Evolutionary conservation across 805 yeast species (phyloP).

Genomic region (Suhomyces kilbournensis): DNA sequence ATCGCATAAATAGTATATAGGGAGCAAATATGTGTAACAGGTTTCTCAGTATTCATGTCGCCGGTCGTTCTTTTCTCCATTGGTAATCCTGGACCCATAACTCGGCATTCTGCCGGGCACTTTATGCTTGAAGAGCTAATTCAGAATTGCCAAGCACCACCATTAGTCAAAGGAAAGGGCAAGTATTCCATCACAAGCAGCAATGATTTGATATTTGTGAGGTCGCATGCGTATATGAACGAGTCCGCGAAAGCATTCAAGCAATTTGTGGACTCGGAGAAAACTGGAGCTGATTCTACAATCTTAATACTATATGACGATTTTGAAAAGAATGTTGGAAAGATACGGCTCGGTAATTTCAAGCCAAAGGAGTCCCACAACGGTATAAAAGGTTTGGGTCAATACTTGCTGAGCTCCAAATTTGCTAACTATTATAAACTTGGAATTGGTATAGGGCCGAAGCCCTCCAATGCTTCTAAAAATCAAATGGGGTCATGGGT

Average conservation of each 20-base stretch:
- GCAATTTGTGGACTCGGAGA: slow-evolving; percentile 21
- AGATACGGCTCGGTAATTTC: slow-evolving; percentile 25
- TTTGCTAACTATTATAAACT: slow-evolving; percentile 24
- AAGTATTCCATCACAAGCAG: slow-evolving; percentile 24
- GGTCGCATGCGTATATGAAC: slow-evolving; percentile 40
- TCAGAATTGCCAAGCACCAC: slow-evolving; percentile 25
- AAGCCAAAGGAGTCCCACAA: slow-evolving; percentile 40
- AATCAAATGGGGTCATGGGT: slow-evolving; percentile 42
- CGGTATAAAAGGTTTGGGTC: slow-evolving; percentile 29
- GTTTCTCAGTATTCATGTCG: neutral
- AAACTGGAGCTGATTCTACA: slow-evolving; percentile 10
- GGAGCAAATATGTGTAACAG: neutral
- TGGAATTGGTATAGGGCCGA: slow-evolving; percentile 42
- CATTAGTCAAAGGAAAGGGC: slow-evolving; percentile 23
- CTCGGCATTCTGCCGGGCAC: slow-evolving; percentile 43
- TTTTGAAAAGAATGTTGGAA: slow-evolving; percentile 33
- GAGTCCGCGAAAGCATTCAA: slow-evolving; percentile 33
- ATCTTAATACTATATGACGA: slow-evolving; percentile 35
- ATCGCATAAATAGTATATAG: neutral
- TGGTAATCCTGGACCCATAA: slow-evolving; percentile 41
- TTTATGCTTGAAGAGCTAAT: slow-evolving; percentile 26
- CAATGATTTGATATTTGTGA: slow-evolving; percentile 26
- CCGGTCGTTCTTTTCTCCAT: slow-evolving; percentile 25
- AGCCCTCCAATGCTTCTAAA: slow-evolving; percentile 32
- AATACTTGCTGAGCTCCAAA: neutral